Evolutionary conservation across 1,139 yeast genomes (phyloP).

Genomic region (Kurtzmaniella quercitrusa): DNA sequence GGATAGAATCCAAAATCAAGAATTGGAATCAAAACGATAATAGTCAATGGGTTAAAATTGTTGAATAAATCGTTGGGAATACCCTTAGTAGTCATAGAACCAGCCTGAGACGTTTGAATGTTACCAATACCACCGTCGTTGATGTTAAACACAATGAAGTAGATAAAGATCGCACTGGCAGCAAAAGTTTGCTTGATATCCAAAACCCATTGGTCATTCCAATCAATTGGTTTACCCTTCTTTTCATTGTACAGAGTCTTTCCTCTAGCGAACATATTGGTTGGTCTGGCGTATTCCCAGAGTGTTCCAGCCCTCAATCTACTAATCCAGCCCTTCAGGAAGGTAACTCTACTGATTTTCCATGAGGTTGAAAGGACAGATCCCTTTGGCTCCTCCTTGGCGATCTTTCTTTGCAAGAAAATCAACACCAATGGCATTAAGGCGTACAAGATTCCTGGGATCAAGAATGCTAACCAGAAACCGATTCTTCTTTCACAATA

Average conservation of each 20-base stretch:
- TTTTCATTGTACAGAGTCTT: slow-evolving; percentile 22
- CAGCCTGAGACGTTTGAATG: slow-evolving; percentile 61
- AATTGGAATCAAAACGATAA: slow-evolving; percentile 61
- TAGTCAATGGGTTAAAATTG: slow-evolving; percentile 65
- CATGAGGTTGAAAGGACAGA: slow-evolving; percentile 43
- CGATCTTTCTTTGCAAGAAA: slow-evolving; percentile 33
- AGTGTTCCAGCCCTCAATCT: slow-evolving; percentile 35
- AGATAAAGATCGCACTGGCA: slow-evolving; percentile 61
- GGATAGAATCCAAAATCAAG: slow-evolving; percentile 59
- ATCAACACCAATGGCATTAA: slow-evolving; percentile 44
- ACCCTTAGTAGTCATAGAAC: slow-evolving; percentile 61
- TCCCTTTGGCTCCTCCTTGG: slow-evolving; percentile 39
- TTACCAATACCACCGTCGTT: slow-evolving; percentile 65
- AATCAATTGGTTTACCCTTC: slow-evolving; percentile 31
- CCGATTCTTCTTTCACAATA: slow-evolving; percentile 67
- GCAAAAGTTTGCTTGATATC: slow-evolving; percentile 56
- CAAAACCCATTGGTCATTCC: slow-evolving; percentile 57
- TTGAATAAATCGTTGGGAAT: slow-evolving; percentile 69
- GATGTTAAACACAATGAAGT: slow-evolving; percentile 58
- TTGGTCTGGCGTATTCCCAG: slow-evolving; percentile 56
- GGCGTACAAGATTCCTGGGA: slow-evolving; percentile 51
- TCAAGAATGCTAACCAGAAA: slow-evolving; percentile 71
- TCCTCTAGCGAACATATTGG: slow-evolving; percentile 44
- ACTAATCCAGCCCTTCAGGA: slow-evolving; percentile 34
- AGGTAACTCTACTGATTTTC: slow-evolving; percentile 38